A percentile compares a stretch with the other conserved stretches of the same genome.
Evolutionary conservation across 2,329 filamentous ascomycete species (phyloP).

Genomic region (Lasiodiplodia sp.): DNA sequence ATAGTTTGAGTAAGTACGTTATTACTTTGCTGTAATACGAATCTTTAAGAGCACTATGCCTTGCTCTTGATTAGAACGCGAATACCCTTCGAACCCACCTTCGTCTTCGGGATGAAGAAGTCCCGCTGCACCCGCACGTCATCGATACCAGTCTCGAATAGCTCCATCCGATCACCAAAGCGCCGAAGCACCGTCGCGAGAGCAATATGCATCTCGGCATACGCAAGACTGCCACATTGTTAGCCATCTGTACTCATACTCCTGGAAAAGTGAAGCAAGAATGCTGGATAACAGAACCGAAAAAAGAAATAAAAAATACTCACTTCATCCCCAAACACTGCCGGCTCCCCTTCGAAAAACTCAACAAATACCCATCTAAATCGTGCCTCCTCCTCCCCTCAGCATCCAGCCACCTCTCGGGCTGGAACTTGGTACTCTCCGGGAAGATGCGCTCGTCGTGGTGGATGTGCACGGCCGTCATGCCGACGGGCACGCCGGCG

Average conservation of each 20-base stretch:
- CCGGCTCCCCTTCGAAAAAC: constrained; percentile 43
- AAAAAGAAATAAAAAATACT: background rate
- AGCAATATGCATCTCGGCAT: constrained; percentile 31
- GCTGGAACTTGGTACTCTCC: constrained; percentile 38
- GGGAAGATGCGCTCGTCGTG: constrained; percentile 45
- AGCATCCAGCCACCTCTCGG: constrained; percentile 43
- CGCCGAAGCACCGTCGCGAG: constrained; percentile 32
- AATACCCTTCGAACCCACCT: constrained; percentile 45
- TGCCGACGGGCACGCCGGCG: constrained; percentile 30
- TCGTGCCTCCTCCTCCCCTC: constrained; percentile 30
- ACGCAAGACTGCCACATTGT: constrained; percentile 26
- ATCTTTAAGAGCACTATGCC: background rate
- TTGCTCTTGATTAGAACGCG: constrained; percentile 35
- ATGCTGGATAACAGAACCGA: no score
- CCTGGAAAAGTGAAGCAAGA: background rate
- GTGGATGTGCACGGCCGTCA: constrained; percentile 34
- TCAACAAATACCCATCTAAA: constrained; percentile 40
- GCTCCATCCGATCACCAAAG: constrained; percentile 27
- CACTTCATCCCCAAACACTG: constrained; percentile 45
- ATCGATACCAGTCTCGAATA: constrained; percentile 35
- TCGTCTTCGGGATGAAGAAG: constrained; percentile 48
- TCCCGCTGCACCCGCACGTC: constrained; percentile 48
- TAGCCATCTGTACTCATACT: background rate
- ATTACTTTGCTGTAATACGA: background rate
- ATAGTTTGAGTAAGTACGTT: background rate